These are phyloP conservation scores for Viola pubescens DNA, from an alignment of 441 rosid genomes.

Conservation along the genomic window DNA sequence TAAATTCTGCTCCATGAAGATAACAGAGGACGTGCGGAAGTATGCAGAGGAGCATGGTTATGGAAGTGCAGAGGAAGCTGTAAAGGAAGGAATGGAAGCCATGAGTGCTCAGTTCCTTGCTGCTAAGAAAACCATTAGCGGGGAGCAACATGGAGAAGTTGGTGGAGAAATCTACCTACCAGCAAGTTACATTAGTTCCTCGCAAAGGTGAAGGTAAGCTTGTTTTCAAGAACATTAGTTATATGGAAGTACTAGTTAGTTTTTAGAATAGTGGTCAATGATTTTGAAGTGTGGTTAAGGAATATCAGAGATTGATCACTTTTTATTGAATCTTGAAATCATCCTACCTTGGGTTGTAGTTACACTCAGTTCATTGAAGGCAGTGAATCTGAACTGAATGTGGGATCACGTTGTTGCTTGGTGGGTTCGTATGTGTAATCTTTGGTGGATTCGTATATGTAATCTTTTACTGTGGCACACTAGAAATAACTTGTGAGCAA, in stretches of 20 bases:
- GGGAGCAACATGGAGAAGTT: constrained; percentile 91
- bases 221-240: background rate
- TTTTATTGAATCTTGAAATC: too few relatives aligned
- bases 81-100: constrained; percentile 78
- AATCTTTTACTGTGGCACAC: too few relatives aligned
- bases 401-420: too few relatives aligned
- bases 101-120: constrained; percentile 89
- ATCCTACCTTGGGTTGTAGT: too few relatives aligned
- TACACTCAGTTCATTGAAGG: too few relatives aligned
- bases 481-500: too few relatives aligned
- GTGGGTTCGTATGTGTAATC: too few relatives aligned
- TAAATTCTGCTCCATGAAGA: constrained; percentile 98
- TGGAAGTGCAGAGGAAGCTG: constrained; percentile 87
- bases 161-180: constrained; percentile 97
- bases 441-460: too few relatives aligned
- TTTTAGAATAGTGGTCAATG: background rate
- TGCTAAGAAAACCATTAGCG: constrained; percentile 83
- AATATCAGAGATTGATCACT: too few relatives aligned
- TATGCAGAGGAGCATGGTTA: constrained; percentile 97
- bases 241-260: too few relatives aligned
- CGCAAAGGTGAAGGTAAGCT: constrained; percentile 42
- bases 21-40: constrained; percentile 92
- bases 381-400: too few relatives aligned
- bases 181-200: constrained; percentile 39
- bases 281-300: background rate